Conservation (phyloP, 2,329 filamentous ascomycete genomes). For the Mycogone perniciosa region DNA sequence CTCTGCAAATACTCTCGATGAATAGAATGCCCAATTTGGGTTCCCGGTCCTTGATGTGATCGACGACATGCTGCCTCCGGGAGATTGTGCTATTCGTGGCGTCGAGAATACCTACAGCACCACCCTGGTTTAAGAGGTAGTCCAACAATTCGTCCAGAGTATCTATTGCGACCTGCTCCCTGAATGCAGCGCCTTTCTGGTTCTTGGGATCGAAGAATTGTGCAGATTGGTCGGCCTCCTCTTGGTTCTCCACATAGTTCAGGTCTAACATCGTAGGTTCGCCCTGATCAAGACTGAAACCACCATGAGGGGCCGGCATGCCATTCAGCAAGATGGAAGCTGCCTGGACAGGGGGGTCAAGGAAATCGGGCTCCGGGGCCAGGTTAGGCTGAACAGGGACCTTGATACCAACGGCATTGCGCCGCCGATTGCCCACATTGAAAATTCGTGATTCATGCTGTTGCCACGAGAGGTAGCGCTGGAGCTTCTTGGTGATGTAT, state of each 20-base stretch:
- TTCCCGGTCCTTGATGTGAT: conserved; percentile 74
- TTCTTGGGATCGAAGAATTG: conserved; percentile 93
- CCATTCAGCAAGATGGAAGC: conserved; percentile 55
- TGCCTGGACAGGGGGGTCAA: conserved; percentile 44
- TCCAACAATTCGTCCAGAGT: conserved; percentile 89
- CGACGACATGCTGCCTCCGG: conserved; percentile 74
- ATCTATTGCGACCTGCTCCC: conserved; percentile 87
- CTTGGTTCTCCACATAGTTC: conserved; percentile 20
- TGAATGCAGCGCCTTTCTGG: conserved; percentile 68
- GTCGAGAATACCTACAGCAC: conserved; percentile 90
- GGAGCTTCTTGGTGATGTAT: conserved; percentile 97
- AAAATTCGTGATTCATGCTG: conserved; percentile 95
- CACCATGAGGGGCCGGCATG: conserved; percentile 28
- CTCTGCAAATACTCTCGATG: conserved; percentile 88
- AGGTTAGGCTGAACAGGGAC: conserved; percentile 29
- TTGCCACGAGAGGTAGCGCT: conserved; percentile 92
- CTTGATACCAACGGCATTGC: conserved; percentile 63
- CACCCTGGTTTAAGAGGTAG: conserved; percentile 75
- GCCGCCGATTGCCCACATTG: conserved; percentile 89
- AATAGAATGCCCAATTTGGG: conserved; percentile 89
- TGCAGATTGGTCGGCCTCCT: conserved; percentile 76
- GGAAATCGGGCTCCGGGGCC: conserved; percentile 28
- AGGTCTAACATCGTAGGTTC: conserved; percentile 36
- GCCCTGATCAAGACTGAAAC: conserved; percentile 23
- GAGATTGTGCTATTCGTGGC: conserved; percentile 94